Conservation (phyloP, 2,329 filamentous ascomycete species). For the Claviceps sp. region DNA sequence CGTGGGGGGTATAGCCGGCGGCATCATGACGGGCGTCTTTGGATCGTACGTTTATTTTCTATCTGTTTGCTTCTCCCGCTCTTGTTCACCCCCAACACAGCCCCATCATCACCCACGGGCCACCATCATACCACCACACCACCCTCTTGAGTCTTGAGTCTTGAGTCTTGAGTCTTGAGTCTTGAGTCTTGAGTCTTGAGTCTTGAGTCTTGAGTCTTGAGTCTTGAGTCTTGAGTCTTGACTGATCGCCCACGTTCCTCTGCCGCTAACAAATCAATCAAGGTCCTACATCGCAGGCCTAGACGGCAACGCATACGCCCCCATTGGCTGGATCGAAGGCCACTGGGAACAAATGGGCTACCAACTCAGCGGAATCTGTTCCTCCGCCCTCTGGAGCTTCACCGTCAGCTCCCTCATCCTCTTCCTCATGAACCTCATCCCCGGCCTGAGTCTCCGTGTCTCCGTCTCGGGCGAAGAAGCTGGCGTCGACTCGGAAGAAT, state of each 20-base stretch:
- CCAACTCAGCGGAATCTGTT: slow-evolving; percentile 54
- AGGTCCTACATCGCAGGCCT: slow-evolving; percentile 56
- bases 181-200: too few relatives aligned
- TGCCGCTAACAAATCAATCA: background rate
- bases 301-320: slow-evolving; percentile 46
- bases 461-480: slow-evolving; percentile 54
- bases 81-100: background rate
- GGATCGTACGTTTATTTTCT: slow-evolving; percentile 36
- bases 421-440: slow-evolving; percentile 57
- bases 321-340: slow-evolving; percentile 58
- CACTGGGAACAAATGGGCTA: slow-evolving; percentile 59
- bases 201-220: too few relatives aligned
- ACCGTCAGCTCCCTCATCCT: slow-evolving; percentile 54
- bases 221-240: too few relatives aligned
- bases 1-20: slow-evolving; percentile 68
- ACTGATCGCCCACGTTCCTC: too few relatives aligned
- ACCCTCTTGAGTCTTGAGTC: too few relatives aligned
- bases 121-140: too few relatives aligned
- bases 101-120: background rate
- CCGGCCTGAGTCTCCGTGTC: slow-evolving; percentile 56
- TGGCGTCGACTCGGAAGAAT: slow-evolving; percentile 59
- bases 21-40: slow-evolving; percentile 66
- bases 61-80: background rate
- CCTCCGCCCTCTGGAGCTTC: slow-evolving; percentile 53
- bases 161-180: too few relatives aligned